Percentiles rank a stretch among this genome's conserved stretches.
phyloP scores from a whole-genome alignment of 2,329 filamentous ascomycete species.

The Whalleya microplaca region DNA sequence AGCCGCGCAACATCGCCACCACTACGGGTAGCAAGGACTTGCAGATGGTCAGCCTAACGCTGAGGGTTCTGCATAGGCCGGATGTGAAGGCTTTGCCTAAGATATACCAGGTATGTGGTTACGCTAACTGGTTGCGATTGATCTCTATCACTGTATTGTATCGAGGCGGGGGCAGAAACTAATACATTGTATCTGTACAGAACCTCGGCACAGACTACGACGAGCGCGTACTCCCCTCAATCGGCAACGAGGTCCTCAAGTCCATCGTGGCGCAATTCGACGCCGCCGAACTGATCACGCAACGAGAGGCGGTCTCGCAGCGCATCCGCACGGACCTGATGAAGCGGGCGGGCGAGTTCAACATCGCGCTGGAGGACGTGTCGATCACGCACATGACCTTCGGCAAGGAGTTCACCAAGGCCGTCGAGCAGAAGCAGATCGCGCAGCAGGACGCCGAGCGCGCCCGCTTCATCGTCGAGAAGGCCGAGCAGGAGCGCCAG shows the following conservation, averaged over 20 bases:
- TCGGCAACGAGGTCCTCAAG: constrained; percentile 99
- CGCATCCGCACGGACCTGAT: constrained; percentile 91
- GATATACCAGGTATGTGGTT: constrained; percentile 95
- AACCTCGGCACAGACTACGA: constrained; percentile 98
- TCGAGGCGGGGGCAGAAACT: too few relatives aligned
- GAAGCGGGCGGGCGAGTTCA: constrained; percentile 93
- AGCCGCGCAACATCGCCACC: constrained; percentile 95
- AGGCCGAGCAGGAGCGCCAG: constrained; percentile 97
- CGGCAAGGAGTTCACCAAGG: constrained; percentile 97
- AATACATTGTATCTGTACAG: constrained; percentile 49
- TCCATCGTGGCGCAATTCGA: constrained; percentile 98
- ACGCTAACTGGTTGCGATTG: too few relatives aligned
- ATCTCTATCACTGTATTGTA: too few relatives aligned
- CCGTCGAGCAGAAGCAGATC: constrained; percentile 99
- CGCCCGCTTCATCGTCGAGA: constrained; percentile 97
- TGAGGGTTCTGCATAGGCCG: constrained; percentile 92
- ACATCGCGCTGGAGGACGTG: constrained; percentile 98
- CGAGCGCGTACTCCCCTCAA: constrained; percentile 95
- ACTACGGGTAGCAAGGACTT: constrained; percentile 98
- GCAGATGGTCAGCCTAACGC: constrained; percentile 99
- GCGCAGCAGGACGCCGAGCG: constrained; percentile 98
- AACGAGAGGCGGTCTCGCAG: constrained; percentile 94
- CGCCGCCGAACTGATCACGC: constrained; percentile 96
- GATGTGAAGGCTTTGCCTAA: constrained; percentile 91
- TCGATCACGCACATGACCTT: constrained; percentile 99